Evolutionary conservation across 176 grass and related monocot species (phyloP), one percentile per base, ranked within the genome.

Genomic region (Oryza meridionalis): DNA sequence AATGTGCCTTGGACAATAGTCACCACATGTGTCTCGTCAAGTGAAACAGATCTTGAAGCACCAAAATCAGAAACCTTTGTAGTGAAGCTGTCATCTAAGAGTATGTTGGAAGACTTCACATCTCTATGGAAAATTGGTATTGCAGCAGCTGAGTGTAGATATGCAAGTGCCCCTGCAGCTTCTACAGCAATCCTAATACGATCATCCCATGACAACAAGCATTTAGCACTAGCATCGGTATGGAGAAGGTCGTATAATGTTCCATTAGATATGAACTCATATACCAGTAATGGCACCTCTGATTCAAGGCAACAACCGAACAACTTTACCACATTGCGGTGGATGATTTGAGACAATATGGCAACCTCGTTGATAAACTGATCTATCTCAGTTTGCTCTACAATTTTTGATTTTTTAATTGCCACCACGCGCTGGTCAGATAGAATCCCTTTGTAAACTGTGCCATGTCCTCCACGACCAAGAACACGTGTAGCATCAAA

Each of bases 1-100:
- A 88, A 72, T 4, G 83, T 83, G 37, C 87, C 92, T 84, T 90
- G 92, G 0, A 91, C 92, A 58, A 82, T 71, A 4, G 92, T 92
- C 14, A 90, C 75, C 4, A 90, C 84, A 71, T 87, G 87, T 33
- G 83, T 91, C 11, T 89, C 77, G 58, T 89, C 84, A 4, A 87
- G 40, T 15, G 87, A 76, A 50, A 91, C 11, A 24, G 59, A 91
- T 65, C 89, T 83, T 3, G 89, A 94, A 73, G 89, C 83, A 62
- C 87, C 90, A 37, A 92, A 92, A 2, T 91, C 86, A 2, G 17
- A 85, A 37, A 91, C 86, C 72, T 91, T 91, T 49, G 73, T 58
- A 0, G 29, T 79, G 8, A 85, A 78, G 2, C 19, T 88, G 14
- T n/a, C 74, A 76, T 88, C 86, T 0, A 73, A 31, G 51, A 55